Evolutionary conservation across 805 yeast species (phyloP).

Genomic region (Wickerhamomyces queroliae): DNA sequence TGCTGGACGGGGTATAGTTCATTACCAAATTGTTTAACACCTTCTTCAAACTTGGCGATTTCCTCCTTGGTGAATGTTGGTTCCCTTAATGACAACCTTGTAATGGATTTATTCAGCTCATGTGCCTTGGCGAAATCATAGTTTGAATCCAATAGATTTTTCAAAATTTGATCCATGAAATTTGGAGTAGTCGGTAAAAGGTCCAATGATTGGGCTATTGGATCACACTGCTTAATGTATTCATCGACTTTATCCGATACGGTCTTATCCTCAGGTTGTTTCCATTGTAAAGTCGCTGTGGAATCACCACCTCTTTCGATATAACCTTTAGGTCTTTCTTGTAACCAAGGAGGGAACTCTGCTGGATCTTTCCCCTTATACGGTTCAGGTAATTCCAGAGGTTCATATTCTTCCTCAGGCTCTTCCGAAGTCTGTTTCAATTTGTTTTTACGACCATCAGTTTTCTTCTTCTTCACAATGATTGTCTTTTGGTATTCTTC

Average conservation of each 20-base stretch:
- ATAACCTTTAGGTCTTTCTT: constrained; percentile 74
- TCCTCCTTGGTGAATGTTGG: constrained; percentile 72
- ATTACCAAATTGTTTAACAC: constrained; percentile 66
- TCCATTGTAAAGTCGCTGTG: constrained; percentile 66
- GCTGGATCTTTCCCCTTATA: constrained; percentile 32
- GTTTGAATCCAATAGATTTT: constrained; percentile 42
- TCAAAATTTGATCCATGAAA: constrained; percentile 69
- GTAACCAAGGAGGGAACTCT: constrained; percentile 70
- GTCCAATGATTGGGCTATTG: constrained; percentile 48
- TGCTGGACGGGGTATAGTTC: constrained; percentile 71
- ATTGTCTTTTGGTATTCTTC: constrained; percentile 13
- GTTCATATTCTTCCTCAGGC: constrained; percentile 17
- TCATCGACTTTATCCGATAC: constrained; percentile 34
- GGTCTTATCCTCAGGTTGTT: constrained; percentile 29
- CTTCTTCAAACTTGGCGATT: constrained; percentile 63
- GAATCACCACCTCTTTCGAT: constrained; percentile 78
- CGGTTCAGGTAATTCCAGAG: constrained; percentile 41
- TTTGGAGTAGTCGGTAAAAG: constrained; percentile 68
- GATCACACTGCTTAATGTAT: constrained; percentile 50
- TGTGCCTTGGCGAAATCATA: constrained; percentile 51
- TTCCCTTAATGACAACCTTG: constrained; percentile 59
- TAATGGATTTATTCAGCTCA: constrained; percentile 36
- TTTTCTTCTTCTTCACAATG: constrained; percentile 20
- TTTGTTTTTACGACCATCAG: constrained; percentile 17
- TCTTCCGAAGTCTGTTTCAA: constrained; percentile 6